Base-by-base conservation (phyloP, 75 land plant genomes). In the Sequoia sempervirens region DNA sequence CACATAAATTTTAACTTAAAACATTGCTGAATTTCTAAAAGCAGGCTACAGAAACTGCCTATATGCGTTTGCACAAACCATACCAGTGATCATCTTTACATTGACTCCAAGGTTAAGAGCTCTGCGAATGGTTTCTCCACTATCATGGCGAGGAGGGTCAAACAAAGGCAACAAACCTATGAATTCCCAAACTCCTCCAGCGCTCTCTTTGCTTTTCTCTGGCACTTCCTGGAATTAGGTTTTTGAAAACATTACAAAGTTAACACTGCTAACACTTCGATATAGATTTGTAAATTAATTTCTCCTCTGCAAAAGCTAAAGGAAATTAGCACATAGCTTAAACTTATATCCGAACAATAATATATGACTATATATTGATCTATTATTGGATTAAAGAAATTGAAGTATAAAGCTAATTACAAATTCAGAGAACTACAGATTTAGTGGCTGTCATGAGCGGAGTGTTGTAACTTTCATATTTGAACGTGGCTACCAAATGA, bases 81-180 rank as follows among this genome's bases (percentile, higher is more conserved):
- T 84, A 86, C 95, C 96, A 12, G 95, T 94, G 83, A 94, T 94
- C 96, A 94, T 94, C 86, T 94, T 94, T 50, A 94, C 94, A 83
- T 94, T 94, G 56, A 94, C 94, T 10, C 96, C 96, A 47, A 94
- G 92, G 73, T 94, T 54, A 38, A 93, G 89, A 17, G 96, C 96
- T 3, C 87, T 73, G n/a, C 90, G 84, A 81, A 94, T 94, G 4
- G 96, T 94, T 85, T 94, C 96, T 26, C 93, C 96, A 87, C 93
- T 93, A 80, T 94, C 96, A 80, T 93, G 96, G 74, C 95, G 89
- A 36, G 96, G 96, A 20, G 94, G 96, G 64, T 94, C 96, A 86
- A 94, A 94, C 40, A 94, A 89, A 20, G 95, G 93, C 86, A 94
- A 84, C 38, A 94, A 84, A 61, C 95, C 93, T 14, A 86, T 86